Evolutionary conservation across 169 alveolate genomes (phyloP).

Genomic region (Plasmodium inui): DNA sequence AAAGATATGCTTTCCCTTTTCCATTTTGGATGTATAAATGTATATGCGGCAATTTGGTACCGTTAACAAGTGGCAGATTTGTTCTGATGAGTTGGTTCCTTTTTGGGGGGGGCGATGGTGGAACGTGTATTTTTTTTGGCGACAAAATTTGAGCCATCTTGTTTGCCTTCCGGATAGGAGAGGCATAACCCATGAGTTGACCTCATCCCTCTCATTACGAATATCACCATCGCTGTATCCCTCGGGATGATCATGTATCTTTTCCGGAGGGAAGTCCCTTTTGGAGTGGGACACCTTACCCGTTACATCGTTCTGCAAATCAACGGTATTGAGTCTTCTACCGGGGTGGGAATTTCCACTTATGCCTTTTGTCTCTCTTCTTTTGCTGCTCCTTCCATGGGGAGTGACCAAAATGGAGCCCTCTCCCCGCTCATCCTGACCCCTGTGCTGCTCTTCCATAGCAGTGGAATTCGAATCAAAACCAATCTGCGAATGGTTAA

Average conservation of each 20-base stretch:
- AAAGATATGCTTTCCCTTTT: conserved; percentile 21
- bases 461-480: background rate
- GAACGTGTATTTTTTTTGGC: background rate
- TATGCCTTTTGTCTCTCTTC: background rate
- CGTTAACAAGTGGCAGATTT: background rate
- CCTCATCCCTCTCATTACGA: background rate
- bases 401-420: background rate
- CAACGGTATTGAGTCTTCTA: background rate
- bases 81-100: background rate
- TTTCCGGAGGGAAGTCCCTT: background rate
- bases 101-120: background rate
- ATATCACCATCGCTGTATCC: background rate
- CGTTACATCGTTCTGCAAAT: background rate
- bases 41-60: background rate
- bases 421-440: background rate
- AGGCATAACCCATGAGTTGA: background rate
- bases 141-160: background rate
- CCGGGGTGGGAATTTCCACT: background rate
- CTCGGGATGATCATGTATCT: background rate
- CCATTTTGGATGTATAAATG: conserved; percentile 3
- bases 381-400: background rate
- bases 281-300: background rate
- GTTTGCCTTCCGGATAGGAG: background rate
- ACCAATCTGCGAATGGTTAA: background rate
- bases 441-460: background rate